Conservation (phyloP, 1,139 yeast genomes). For the Saccharomyces hybrid region DNA sequence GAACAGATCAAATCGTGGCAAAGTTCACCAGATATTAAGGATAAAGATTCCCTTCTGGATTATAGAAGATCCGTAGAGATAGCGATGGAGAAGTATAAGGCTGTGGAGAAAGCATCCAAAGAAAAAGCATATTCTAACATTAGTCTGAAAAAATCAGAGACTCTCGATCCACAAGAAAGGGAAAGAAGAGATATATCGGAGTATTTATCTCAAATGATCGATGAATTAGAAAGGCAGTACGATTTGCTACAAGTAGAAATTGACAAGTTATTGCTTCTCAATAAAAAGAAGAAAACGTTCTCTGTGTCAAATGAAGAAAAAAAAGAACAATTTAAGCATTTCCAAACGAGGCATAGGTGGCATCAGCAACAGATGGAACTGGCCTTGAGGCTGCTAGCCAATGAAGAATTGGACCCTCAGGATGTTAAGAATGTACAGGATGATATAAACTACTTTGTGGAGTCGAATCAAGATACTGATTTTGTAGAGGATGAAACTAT, state of each 20-base stretch:
- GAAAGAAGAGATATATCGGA: slow-evolving; percentile 52
- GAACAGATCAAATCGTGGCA: slow-evolving; percentile 78
- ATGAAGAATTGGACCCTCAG: slow-evolving; percentile 38
- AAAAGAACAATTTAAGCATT: slow-evolving; percentile 40
- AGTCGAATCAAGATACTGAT: slow-evolving; percentile 64
- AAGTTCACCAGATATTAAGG: slow-evolving; percentile 63
- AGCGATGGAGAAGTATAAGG: slow-evolving; percentile 52
- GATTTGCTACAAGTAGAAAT: slow-evolving; percentile 60
- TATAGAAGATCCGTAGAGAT: slow-evolving; percentile 61
- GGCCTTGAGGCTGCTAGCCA: slow-evolving; percentile 44
- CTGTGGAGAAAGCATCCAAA: too few species aligned
- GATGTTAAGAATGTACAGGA: slow-evolving; percentile 56
- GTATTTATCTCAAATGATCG: slow-evolving; percentile 53
- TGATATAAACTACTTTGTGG: slow-evolving; percentile 64
- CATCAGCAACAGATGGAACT: slow-evolving; percentile 61
- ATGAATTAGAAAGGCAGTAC: slow-evolving; percentile 55
- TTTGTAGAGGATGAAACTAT: slow-evolving; percentile 72
- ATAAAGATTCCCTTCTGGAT: slow-evolving; percentile 53
- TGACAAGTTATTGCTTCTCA: slow-evolving; percentile 36
- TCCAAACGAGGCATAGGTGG: slow-evolving; percentile 41
- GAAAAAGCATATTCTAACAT: slow-evolving; percentile 62
- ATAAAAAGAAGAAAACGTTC: slow-evolving; percentile 46
- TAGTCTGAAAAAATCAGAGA: slow-evolving; percentile 45
- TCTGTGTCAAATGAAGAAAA: slow-evolving; percentile 46
- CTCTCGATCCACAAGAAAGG: slow-evolving; percentile 52